These are phyloP conservation scores for Boletellus sp. DNA, from an alignment of 768 basidiomycete species.

Conservation along the genomic window DNA sequence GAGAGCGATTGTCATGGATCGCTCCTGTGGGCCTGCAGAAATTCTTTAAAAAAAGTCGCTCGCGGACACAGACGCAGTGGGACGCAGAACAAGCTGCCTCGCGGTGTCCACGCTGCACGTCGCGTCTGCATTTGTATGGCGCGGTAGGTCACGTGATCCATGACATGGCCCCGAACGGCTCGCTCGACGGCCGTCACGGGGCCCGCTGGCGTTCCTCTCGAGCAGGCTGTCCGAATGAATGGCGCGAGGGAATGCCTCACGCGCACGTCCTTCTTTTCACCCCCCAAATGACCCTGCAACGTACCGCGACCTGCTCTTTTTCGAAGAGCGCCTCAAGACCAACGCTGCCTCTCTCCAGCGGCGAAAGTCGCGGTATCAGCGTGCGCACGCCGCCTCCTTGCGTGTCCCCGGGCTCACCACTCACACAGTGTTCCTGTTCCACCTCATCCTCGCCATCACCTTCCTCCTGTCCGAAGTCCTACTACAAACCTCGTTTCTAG, in stretches of 20 bases:
- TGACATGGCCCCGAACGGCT: neutral
- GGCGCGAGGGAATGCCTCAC: conserved; percentile 22
- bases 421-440: conserved; percentile 64
- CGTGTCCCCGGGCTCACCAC: conserved; percentile 17
- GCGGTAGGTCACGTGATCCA: conserved; percentile 19
- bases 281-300: conserved; percentile 77
- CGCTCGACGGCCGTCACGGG: too few species aligned
- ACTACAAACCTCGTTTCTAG: conserved; percentile 62
- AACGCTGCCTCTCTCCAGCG: conserved; percentile 79
- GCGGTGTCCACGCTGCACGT: conserved; percentile 17
- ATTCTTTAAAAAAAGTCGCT: neutral
- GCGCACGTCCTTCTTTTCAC: conserved; percentile 38
- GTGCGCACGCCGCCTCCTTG: conserved; percentile 42
- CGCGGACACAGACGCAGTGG: conserved; percentile 1
- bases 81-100: conserved; percentile 25
- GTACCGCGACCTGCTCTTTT: conserved; percentile 83
- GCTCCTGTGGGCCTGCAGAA: too few species aligned
- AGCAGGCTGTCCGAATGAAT: conserved; percentile 13
- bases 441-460: conserved; percentile 62
- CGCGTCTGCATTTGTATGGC: conserved; percentile 23
- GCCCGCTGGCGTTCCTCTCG: neutral
- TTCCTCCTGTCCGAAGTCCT: conserved; percentile 77
- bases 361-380: conserved; percentile 78
- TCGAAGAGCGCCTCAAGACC: conserved; percentile 95
- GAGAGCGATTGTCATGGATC: conserved; percentile 37